A percentile compares a stretch with the other conserved stretches of the same genome.
phyloP scores from a whole-genome alignment of 2,329 filamentous ascomycete genomes.

The Colletotrichum sidae region DNA sequence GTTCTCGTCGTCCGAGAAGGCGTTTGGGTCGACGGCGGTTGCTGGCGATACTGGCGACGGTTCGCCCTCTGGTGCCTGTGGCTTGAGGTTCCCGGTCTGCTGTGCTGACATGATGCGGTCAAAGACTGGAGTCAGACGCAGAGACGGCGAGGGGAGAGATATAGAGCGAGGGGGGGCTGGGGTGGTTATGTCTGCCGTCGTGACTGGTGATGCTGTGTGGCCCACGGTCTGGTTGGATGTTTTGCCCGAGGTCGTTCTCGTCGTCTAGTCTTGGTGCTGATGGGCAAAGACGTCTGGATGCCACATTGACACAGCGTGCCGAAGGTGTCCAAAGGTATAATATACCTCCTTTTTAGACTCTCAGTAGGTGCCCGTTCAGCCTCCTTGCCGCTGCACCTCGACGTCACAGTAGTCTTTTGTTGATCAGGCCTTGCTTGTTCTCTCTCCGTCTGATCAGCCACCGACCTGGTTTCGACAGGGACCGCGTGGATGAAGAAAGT shows the following conservation, averaged over 20 bases:
- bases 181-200: constrained; percentile 15
- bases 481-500: neutral
- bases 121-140: constrained; percentile 13
- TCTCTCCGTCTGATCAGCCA: constrained; percentile 36
- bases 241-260: constrained; percentile 2
- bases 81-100: constrained; percentile 28
- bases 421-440: constrained; percentile 24
- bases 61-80: constrained; percentile 21
- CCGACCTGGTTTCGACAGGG: constrained; percentile 35
- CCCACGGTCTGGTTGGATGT: too few relatives aligned
- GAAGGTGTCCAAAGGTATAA: constrained; percentile 29
- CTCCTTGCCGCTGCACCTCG: constrained; percentile 5
- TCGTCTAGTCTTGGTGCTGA: constrained; percentile 18
- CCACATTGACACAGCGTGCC: neutral
- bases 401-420: constrained; percentile 32
- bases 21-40: constrained; percentile 35
- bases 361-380: constrained; percentile 17
- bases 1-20: constrained; percentile 32
- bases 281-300: neutral
- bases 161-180: constrained; percentile 16
- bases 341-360: constrained; percentile 28
- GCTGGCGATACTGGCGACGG: constrained; percentile 36
- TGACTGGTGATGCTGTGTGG: constrained; percentile 2
- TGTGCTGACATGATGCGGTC: constrained; percentile 36
- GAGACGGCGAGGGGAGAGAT: constrained; percentile 16